Percentiles rank a stretch among this genome's conserved stretches.
Evolutionary conservation across 192 early-diverging fungal genomes (phyloP).

Genomic region (Rhizophagus prolifer): DNA sequence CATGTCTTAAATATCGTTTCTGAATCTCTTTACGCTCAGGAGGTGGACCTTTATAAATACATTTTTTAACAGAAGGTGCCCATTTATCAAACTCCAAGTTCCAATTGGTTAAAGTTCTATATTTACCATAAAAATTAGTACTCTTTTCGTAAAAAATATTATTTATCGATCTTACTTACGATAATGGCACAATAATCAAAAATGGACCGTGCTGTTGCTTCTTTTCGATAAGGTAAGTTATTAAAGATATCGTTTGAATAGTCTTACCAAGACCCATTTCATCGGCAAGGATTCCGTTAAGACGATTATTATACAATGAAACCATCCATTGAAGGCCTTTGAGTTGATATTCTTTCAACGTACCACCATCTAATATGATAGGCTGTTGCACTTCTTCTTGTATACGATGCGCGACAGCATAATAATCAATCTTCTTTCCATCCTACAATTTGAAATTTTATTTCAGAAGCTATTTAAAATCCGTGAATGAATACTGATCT

Average conservation of each 20-base stretch:
- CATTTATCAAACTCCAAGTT: slow-evolving; percentile 95
- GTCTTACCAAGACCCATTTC: slow-evolving; percentile 91
- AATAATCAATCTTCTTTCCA: slow-evolving; percentile 72
- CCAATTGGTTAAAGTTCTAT: slow-evolving; percentile 92
- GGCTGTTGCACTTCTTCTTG: slow-evolving; percentile 84
- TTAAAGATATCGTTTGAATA: slow-evolving; percentile 94
- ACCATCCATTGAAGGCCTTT: slow-evolving; percentile 99
- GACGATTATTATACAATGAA: slow-evolving; percentile 94
- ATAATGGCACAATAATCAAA: slow-evolving; percentile 93
- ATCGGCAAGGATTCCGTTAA: slow-evolving; percentile 98
- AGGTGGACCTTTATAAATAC: slow-evolving; percentile 93
- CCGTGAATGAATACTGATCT: neutral
- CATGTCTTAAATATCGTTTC: slow-evolving; percentile 62
- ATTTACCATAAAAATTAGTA: neutral
- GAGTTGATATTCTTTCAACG: slow-evolving; percentile 94
- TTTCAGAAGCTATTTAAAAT: neutral
- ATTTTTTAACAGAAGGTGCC: slow-evolving; percentile 85
- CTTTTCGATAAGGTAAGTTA: slow-evolving; percentile 94
- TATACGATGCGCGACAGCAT: slow-evolving; percentile 82
- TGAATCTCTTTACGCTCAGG: slow-evolving; percentile 68
- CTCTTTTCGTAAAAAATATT: slow-evolving; percentile 44
- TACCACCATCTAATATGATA: slow-evolving; percentile 81
- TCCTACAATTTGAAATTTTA: slow-evolving; percentile 30
- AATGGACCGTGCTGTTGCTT: slow-evolving; percentile 94
- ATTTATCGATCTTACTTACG: slow-evolving; percentile 43